phyloP scores from a whole-genome alignment of 495 filamentous ascomycete species.

The Aspergillus steynii region DNA sequence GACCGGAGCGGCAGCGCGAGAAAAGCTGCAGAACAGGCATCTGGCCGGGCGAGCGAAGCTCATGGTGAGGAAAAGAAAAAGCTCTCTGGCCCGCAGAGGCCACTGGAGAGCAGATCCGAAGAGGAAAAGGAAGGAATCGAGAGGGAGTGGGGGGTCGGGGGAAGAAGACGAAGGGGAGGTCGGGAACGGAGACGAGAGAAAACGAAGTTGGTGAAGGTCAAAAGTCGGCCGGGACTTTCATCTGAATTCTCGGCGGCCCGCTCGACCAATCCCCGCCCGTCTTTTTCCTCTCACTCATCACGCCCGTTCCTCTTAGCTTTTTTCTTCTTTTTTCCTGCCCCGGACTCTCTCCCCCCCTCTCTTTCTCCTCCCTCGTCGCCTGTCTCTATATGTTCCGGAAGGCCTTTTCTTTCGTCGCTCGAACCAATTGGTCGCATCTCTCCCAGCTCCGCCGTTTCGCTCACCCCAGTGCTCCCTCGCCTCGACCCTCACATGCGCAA shows the following conservation, averaged over 20 bases:
- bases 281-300: constrained; percentile 13
- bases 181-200: constrained; percentile 2
- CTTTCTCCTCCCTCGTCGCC: background rate
- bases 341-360: background rate
- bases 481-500: constrained; percentile 21
- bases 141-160: constrained; percentile 17
- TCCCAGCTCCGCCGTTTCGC: constrained; percentile 3
- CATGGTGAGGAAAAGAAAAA: constrained; percentile 44
- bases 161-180: constrained; percentile 9
- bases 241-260: constrained; percentile 29
- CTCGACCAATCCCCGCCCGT: constrained; percentile 25
- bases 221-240: constrained; percentile 2
- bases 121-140: constrained; percentile 14
- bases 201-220: constrained; percentile 6
- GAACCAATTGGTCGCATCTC: constrained; percentile 9
- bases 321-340: constrained; percentile 1
- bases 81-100: constrained; percentile 32
- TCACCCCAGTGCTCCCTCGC: constrained; percentile 10
- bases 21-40: constrained; percentile 57
- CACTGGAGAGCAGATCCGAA: constrained; percentile 21
- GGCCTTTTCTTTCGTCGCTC: constrained; percentile 10
- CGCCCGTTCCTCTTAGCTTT: background rate
- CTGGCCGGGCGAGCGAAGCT: constrained; percentile 57
- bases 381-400: constrained; percentile 13
- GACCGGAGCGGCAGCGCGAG: constrained; percentile 37